A percentile compares a stretch with the other conserved stretches of the same genome.
phyloP scores from a whole-genome alignment of 2,329 filamentous ascomycete species.

The Fusarium sp. region DNA sequence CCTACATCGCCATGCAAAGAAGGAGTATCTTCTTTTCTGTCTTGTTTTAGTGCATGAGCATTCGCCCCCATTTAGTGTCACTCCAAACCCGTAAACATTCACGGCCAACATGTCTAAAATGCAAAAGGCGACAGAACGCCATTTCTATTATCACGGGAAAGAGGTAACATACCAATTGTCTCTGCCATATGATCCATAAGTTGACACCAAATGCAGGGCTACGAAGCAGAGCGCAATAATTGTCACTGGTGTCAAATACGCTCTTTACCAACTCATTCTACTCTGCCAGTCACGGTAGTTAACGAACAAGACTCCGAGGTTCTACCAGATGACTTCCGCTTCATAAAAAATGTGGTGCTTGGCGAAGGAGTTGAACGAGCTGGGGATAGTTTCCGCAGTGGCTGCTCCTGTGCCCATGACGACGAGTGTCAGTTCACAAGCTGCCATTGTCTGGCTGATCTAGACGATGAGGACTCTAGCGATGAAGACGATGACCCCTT shows the following conservation, averaged over 20 bases:
- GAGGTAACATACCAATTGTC: slow-evolving; percentile 38
- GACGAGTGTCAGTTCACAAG: slow-evolving; percentile 74
- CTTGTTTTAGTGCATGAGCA: background rate
- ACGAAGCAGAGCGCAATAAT: slow-evolving; percentile 54
- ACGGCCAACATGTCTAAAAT: slow-evolving; percentile 49
- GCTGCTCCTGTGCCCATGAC: slow-evolving; percentile 74
- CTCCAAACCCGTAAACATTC: background rate
- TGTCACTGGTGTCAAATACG: slow-evolving; percentile 74
- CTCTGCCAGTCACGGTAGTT: slow-evolving; percentile 69
- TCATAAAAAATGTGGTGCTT: slow-evolving; percentile 73
- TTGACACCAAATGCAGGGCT: slow-evolving; percentile 44
- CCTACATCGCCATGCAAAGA: background rate
- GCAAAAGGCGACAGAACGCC: slow-evolving; percentile 59
- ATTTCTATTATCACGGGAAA: slow-evolving; percentile 64
- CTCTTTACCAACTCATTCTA: slow-evolving; percentile 61
- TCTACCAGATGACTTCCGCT: slow-evolving; percentile 74
- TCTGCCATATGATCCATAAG: background rate
- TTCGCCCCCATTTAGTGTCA: background rate
- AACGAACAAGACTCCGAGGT: slow-evolving; percentile 70
- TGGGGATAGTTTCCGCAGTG: slow-evolving; percentile 72
- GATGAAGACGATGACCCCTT: slow-evolving; percentile 53
- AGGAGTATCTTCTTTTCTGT: background rate
- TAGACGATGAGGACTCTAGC: slow-evolving; percentile 64
- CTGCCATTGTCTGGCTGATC: slow-evolving; percentile 77
- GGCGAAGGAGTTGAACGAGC: slow-evolving; percentile 69